Percentiles rank a stretch among this genome's conserved stretches.
phyloP scores from a whole-genome alignment of 257 asterid species.

The Fraxinus quadrangulata region DNA sequence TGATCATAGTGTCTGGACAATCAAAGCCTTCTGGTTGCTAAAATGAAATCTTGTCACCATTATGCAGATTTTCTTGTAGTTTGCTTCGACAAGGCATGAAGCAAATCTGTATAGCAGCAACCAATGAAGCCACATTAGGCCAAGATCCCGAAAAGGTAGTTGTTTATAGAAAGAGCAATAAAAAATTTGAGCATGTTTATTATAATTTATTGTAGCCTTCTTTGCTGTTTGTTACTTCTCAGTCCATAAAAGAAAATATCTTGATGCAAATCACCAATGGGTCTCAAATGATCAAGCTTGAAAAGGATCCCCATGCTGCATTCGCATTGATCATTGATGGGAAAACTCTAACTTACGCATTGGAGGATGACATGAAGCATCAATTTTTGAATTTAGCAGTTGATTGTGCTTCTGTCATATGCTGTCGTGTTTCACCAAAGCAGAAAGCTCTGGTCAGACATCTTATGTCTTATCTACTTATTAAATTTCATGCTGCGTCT shows the following conservation, averaged over 20 bases:
- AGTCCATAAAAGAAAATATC: constrained; percentile 72
- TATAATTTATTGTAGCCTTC: constrained; percentile 26
- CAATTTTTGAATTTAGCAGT: constrained; percentile 84
- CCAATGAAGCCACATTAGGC: constrained; percentile 43
- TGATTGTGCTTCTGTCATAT: constrained; percentile 92
- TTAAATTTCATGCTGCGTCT: background rate
- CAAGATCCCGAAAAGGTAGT: constrained; percentile 65
- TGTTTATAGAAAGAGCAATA: constrained; percentile 25
- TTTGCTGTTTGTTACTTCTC: constrained; percentile 28
- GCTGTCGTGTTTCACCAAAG: constrained; percentile 99
- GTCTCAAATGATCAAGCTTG: constrained; percentile 79
- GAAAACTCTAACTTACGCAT: constrained; percentile 74
- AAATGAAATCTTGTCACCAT: constrained; percentile 23
- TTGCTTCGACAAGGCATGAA: constrained; percentile 99
- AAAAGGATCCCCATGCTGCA: constrained; percentile 94
- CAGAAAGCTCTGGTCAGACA: constrained; percentile 89
- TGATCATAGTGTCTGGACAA: constrained; percentile 20
- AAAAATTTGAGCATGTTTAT: constrained; percentile 20
- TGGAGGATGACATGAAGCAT: constrained; percentile 83
- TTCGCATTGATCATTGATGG: constrained; percentile 97
- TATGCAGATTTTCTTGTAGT: constrained; percentile 85
- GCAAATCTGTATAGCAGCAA: constrained; percentile 65
- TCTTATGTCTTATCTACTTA: constrained; percentile 19
- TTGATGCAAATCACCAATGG: constrained; percentile 80
- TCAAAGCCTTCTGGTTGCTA: constrained; percentile 19